Conservation (phyloP, 108 stramenopile genomes). For the Craspedostauros australis region DNA sequence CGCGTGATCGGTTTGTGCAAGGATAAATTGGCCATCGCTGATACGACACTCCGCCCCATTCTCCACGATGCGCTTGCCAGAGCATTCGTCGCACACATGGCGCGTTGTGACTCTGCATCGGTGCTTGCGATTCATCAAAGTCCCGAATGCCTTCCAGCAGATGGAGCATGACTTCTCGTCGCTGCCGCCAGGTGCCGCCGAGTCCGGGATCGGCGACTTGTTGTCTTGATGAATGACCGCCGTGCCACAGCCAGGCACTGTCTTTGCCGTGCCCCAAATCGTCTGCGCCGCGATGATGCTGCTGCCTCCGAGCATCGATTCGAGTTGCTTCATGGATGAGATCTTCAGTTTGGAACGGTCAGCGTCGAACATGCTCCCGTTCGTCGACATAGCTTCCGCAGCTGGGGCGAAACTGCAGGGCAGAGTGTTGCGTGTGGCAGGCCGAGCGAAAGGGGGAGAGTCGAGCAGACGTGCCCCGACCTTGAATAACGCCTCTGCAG, state of each 20-base stretch:
- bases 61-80: conserved; percentile 49
- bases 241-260: conserved; percentile 4
- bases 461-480: too few species aligned
- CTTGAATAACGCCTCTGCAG: too few species aligned
- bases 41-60: conserved; percentile 53
- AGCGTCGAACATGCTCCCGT: too few species aligned
- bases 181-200: conserved; percentile 57
- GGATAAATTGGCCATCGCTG: conserved; percentile 73
- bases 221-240: conserved; percentile 16
- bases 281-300: conserved; percentile 23
- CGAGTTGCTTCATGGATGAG: conserved; percentile 32
- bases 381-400: too few species aligned
- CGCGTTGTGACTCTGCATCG: conserved; percentile 55
- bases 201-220: conserved; percentile 34
- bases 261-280: conserved; percentile 23
- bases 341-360: conserved; percentile 37
- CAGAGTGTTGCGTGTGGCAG: too few species aligned
- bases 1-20: conserved; percentile 32
- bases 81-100: conserved; percentile 80
- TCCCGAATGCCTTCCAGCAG: conserved; percentile 78
- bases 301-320: conserved; percentile 47
- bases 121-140: conserved; percentile 68
- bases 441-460: too few species aligned
- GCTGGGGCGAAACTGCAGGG: too few species aligned
- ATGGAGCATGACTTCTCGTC: conserved; percentile 70